Evolutionary conservation across 805 yeast genomes (phyloP).

Genomic region (Candida maris): DNA sequence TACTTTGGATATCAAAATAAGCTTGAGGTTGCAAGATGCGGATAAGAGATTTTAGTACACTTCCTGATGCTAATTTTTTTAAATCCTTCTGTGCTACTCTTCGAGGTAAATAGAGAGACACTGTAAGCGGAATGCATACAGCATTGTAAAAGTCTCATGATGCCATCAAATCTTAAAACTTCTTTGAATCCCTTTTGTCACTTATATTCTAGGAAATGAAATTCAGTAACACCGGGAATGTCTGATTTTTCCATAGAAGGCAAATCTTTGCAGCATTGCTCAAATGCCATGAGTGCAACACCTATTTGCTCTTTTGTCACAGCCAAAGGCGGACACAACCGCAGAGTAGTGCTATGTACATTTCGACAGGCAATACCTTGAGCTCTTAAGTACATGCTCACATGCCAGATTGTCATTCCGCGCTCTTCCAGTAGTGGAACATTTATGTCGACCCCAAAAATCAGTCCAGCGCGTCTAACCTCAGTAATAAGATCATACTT

Average conservation of each 20-base stretch:
- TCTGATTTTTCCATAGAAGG: background rate
- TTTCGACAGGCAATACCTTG: conserved; percentile 20
- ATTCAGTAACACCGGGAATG: conserved; percentile 1
- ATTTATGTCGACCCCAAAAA: conserved; percentile 19
- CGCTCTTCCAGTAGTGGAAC: conserved; percentile 4
- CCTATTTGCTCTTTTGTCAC: conserved; percentile 12
- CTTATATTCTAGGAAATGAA: background rate
- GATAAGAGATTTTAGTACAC: too few relatives aligned
- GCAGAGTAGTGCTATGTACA: conserved; percentile 17
- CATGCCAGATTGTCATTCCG: conserved; percentile 18
- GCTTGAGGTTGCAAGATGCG: too few relatives aligned
- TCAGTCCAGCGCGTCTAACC: conserved; percentile 21
- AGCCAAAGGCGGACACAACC: conserved; percentile 19
- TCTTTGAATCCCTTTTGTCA: too few relatives aligned
- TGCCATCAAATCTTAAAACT: too few relatives aligned
- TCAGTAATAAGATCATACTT: conserved; percentile 15
- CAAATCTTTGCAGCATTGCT: conserved; percentile 3
- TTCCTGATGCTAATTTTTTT: too few relatives aligned
- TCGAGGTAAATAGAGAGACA: too few relatives aligned
- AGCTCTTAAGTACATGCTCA: conserved; percentile 20
- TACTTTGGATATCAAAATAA: too few relatives aligned
- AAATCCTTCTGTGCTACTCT: too few relatives aligned
- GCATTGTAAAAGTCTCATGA: too few relatives aligned
- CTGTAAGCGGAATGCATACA: too few relatives aligned
- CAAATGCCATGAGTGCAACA: conserved; percentile 10